Evolutionary conservation across 768 basidiomycete species (phyloP), one percentile per base, ranked within the genome.

Genomic region (Mycena pura): DNA sequence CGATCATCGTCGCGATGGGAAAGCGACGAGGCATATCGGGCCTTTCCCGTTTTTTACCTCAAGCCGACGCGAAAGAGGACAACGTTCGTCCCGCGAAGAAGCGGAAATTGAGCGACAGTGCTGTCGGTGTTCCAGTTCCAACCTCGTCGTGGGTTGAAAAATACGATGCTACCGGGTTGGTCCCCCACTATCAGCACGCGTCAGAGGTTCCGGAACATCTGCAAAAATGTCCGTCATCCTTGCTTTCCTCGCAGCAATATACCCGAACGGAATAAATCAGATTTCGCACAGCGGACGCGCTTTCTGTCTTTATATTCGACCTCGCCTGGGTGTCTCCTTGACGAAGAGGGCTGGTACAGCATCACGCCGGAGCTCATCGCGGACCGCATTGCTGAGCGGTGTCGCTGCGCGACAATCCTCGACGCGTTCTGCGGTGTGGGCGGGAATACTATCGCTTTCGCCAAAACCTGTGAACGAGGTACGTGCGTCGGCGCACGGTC

Each of bases 391-490:
- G 96, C 97, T 0, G 91, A 96, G 66, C 81, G 96, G 22, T 97
- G 96, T 79, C 85, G 91, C 8, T 93, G 90, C 64, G 86, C 86
- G 62, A 89, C 89, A 4, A 81, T 97, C 60, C 80, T 96, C 32
- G 97, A 99, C 70, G 93, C 95, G 0, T 99, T 99, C 73, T 98
- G 96, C 70, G 97, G 97, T 1, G 96, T 99, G 0, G 97, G 97
- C 25, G 97, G 96, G 15, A 99, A 99, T 69, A 87, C 96, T 1
- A 99, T 99, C 57, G 94, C 95, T 4, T 98, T 99, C 74, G 97
- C 97, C 3, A 86, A 90, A 72, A 97, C 95, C 3, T 99, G 97
- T 77, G 92, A 96, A 72, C 78, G 92, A 74, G 96, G 96, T 97
- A 69, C 11, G 58, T 97, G 69, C 11, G 58, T 52, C 21, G 6